A percentile compares a stretch with the other conserved stretches of the same genome.
These are phyloP conservation scores for Ogataea minuta DNA, from an alignment of 805 yeast species.

Conservation along the genomic window DNA sequence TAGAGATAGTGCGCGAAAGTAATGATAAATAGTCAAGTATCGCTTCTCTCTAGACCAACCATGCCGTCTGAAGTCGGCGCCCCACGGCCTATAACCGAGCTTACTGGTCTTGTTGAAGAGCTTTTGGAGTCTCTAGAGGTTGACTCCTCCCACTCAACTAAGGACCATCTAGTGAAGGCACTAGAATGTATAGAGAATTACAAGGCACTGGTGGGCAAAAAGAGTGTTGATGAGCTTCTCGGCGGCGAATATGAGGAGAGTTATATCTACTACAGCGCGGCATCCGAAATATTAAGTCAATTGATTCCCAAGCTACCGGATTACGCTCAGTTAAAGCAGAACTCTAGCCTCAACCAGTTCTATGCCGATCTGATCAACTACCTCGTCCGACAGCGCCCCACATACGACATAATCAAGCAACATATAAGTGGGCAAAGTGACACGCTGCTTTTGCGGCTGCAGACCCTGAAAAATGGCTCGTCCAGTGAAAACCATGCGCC, in stretches of 20 bases:
- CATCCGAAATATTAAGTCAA: conserved; percentile 27
- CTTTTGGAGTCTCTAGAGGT: conserved; percentile 12
- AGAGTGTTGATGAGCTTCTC: conserved; percentile 1
- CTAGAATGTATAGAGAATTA: conserved; percentile 28
- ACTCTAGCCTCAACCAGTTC: conserved; percentile 16
- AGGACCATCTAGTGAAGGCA: conserved; percentile 25
- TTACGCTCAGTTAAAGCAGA: conserved; percentile 9
- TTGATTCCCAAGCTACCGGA: conserved; percentile 26
- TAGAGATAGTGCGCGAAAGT: conserved; percentile 6
- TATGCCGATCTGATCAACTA: conserved; percentile 22
- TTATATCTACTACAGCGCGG: conserved; percentile 28
- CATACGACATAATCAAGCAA: conserved; percentile 17
- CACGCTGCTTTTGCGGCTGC: conserved; percentile 21
- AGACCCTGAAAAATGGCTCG: conserved; percentile 19
- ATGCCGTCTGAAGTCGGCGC: conserved; percentile 17
- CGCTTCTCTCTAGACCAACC: background rate
- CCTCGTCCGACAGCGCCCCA: conserved; percentile 16
- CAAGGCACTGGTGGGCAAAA: conserved; percentile 13
- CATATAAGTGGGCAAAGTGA: conserved; percentile 4
- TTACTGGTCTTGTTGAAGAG: conserved; percentile 18
- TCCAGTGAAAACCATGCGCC: background rate
- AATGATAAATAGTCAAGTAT: background rate
- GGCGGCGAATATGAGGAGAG: conserved; percentile 23
- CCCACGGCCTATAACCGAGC: conserved; percentile 14
- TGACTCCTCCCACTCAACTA: conserved; percentile 10